Evolutionary conservation across 1,139 yeast genomes (phyloP).

Genomic region (Cylindricascospora bacillispora): DNA sequence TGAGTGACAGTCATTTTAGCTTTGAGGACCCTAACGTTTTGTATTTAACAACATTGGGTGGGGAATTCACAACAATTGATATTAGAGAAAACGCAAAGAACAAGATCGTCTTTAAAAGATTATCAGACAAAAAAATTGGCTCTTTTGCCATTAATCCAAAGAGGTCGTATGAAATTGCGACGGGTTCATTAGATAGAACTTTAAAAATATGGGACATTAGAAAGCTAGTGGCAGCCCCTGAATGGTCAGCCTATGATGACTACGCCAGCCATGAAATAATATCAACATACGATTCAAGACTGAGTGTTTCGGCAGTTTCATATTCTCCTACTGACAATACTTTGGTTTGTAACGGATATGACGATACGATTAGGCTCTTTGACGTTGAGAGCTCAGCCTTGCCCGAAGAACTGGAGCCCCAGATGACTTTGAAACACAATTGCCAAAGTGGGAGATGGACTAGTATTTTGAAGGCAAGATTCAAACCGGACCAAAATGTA

Average conservation of each 20-base stretch:
- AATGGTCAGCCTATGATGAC: constrained; percentile 35
- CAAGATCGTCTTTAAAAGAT: constrained; percentile 32
- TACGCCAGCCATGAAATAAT: constrained; percentile 25
- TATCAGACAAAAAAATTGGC: constrained; percentile 86
- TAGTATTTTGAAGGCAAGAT: constrained; percentile 71
- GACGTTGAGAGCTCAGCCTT: constrained; percentile 27
- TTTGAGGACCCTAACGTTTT: constrained; percentile 42
- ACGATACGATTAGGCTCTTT: constrained; percentile 59
- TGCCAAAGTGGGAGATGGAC: constrained; percentile 98
- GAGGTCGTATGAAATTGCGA: constrained; percentile 48
- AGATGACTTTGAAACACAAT: constrained; percentile 57
- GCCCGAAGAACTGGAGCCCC: constrained; percentile 35
- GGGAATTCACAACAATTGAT: constrained; percentile 65
- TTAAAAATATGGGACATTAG: constrained; percentile 80
- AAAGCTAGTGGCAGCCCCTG: constrained; percentile 32
- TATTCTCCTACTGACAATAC: constrained; percentile 63
- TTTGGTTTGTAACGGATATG: constrained; percentile 86
- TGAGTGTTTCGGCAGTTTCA: constrained; percentile 75
- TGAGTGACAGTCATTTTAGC: constrained; percentile 44
- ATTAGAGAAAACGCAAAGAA: constrained; percentile 32
- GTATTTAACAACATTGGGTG: constrained; percentile 65
- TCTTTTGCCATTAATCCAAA: constrained; percentile 71
- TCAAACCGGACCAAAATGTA: constrained; percentile 70
- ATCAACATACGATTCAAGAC: constrained; percentile 57
- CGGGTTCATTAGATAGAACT: constrained; percentile 80